These are phyloP conservation scores for Aspergillus cejpii DNA, from an alignment of 2,329 filamentous ascomycete species.

Conservation along the genomic window DNA sequence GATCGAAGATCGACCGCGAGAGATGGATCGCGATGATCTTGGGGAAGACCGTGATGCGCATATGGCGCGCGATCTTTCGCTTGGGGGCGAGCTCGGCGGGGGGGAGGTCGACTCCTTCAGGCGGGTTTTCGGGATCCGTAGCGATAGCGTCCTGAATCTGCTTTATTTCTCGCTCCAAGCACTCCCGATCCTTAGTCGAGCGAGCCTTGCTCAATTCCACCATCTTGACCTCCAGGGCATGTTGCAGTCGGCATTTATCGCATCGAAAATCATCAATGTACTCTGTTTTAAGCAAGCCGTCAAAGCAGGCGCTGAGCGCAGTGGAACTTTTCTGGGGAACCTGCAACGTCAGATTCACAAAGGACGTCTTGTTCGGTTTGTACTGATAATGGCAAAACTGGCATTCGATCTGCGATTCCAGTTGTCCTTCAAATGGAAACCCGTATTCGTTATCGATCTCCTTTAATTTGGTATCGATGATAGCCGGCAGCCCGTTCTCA, in stretches of 20 bases:
- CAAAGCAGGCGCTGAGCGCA: conserved; percentile 79
- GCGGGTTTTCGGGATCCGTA: conserved; percentile 72
- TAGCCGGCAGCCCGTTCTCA: conserved; percentile 27
- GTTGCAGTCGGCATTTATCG: conserved; percentile 80
- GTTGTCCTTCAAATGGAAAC: conserved; percentile 85
- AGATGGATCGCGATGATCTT: conserved; percentile 88
- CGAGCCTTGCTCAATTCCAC: conserved; percentile 52
- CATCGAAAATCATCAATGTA: conserved; percentile 96
- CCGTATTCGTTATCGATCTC: conserved; percentile 44
- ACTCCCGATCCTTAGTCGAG: conserved; percentile 48
- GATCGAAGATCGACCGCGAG: conserved; percentile 85
- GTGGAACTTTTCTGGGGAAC: conserved; percentile 79
- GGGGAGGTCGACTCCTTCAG: conserved; percentile 66
- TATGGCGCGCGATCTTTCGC: conserved; percentile 77
- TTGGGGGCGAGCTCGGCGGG: conserved; percentile 68
- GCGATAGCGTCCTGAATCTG: conserved; percentile 64
- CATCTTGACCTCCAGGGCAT: conserved; percentile 62
- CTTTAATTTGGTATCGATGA: conserved; percentile 35
- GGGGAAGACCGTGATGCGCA: conserved; percentile 78
- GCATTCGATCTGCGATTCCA: conserved; percentile 94
- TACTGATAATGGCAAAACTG: conserved; percentile 84
- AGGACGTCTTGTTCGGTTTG: conserved; percentile 72
- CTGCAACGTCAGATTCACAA: conserved; percentile 85
- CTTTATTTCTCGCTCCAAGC: conserved; percentile 53
- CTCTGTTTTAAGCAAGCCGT: conserved; percentile 89